These are phyloP conservation scores for Dunaliella primolecta DNA, from an alignment of 139 green algal species.

Conservation along the genomic window DNA sequence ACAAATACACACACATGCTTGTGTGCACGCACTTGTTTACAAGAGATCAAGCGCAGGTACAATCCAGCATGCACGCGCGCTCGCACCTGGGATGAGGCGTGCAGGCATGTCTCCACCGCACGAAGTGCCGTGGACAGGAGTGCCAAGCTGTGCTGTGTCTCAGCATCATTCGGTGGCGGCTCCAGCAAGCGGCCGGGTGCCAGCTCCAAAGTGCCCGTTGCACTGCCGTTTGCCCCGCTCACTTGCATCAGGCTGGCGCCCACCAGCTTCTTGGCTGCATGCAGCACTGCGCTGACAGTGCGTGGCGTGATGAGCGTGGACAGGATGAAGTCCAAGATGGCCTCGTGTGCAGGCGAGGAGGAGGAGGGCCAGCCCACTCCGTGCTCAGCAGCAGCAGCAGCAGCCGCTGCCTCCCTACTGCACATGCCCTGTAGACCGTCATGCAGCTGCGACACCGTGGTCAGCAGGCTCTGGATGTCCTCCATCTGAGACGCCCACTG, in stretches of 20 bases:
- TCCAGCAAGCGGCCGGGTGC: neutral
- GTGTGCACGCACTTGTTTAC: too few relatives aligned
- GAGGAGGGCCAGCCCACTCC: slow-evolving; percentile 10
- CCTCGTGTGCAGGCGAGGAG: slow-evolving; percentile 29
- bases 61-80: too few relatives aligned
- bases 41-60: too few relatives aligned
- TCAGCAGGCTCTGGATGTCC: slow-evolving; percentile 33
- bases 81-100: slow-evolving; percentile 14
- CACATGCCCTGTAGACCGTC: slow-evolving; percentile 23
- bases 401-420: neutral
- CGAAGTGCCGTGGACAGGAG: slow-evolving; percentile 37
- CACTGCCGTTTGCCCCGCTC: neutral
- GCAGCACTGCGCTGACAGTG: slow-evolving; percentile 36
- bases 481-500: slow-evolving; percentile 19
- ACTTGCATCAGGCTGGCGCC: neutral
- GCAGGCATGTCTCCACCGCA: slow-evolving; percentile 46
- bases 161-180: slow-evolving; percentile 19
- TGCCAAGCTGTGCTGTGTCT: slow-evolving; percentile 37
- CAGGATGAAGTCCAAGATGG: slow-evolving; percentile 42
- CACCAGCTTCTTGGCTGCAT: slow-evolving; percentile 46
- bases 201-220: neutral
- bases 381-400: neutral
- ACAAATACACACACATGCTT: too few relatives aligned
- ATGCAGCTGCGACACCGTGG: slow-evolving; percentile 23
- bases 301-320: slow-evolving; percentile 45